phyloP scores from a whole-genome alignment of 2,329 filamentous ascomycete genomes.

The Beauveria bassiana region DNA sequence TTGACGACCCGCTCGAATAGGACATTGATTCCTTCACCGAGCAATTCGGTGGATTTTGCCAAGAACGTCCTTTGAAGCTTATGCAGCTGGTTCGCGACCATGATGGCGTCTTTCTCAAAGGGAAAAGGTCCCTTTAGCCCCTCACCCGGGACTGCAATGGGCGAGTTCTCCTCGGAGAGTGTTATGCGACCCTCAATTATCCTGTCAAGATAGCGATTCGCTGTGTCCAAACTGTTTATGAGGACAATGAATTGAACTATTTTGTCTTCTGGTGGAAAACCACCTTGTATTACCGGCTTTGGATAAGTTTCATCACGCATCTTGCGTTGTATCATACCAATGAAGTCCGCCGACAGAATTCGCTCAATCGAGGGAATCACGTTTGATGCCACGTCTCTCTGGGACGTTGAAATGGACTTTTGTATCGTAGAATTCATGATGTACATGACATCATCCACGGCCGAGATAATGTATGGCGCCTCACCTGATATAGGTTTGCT shows the following conservation, averaged over 20 bases:
- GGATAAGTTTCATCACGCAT: slow-evolving; percentile 97
- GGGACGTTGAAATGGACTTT: slow-evolving; percentile 77
- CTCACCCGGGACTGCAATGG: slow-evolving; percentile 30
- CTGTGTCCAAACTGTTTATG: slow-evolving; percentile 91
- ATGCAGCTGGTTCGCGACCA: slow-evolving; percentile 61
- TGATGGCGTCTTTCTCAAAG: slow-evolving; percentile 64
- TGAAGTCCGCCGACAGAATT: slow-evolving; percentile 80
- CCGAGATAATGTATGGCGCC: slow-evolving; percentile 85
- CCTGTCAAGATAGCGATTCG: slow-evolving; percentile 81
- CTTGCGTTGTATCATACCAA: slow-evolving; percentile 94
- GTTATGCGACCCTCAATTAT: slow-evolving; percentile 67
- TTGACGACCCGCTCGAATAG: slow-evolving; percentile 85
- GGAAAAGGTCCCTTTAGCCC: slow-evolving; percentile 64
- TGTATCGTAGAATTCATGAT: slow-evolving; percentile 91
- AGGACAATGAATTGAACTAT: slow-evolving; percentile 85
- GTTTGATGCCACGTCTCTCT: slow-evolving; percentile 66
- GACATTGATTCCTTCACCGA: slow-evolving; percentile 76
- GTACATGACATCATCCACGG: slow-evolving; percentile 98
- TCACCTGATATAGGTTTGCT: slow-evolving; percentile 66
- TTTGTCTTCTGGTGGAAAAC: slow-evolving; percentile 77
- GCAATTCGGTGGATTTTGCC: slow-evolving; percentile 70
- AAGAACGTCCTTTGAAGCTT: slow-evolving; percentile 66
- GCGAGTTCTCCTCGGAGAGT: slow-evolving; percentile 29
- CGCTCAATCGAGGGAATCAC: slow-evolving; percentile 73
- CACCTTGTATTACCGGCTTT: slow-evolving; percentile 67